A percentile compares a stretch with the other conserved stretches of the same genome.
phyloP scores from a whole-genome alignment of 106 monocot species.

The Allium cepa region DNA sequence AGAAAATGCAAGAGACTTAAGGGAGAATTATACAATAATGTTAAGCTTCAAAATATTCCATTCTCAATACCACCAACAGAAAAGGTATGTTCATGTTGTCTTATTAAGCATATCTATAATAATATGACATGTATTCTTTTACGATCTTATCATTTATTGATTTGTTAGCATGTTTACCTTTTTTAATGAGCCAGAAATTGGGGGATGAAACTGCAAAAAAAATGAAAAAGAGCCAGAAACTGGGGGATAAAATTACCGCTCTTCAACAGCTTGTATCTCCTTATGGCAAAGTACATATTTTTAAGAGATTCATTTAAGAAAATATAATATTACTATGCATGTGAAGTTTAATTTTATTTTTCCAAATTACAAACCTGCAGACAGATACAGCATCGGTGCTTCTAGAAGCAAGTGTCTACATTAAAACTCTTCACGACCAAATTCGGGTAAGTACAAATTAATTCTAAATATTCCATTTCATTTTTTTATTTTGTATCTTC shows the following conservation, averaged over 20 bases:
- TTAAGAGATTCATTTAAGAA: neutral
- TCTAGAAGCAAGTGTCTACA: conserved; percentile 7
- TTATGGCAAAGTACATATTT: conserved; percentile 12
- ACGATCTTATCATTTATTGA: too few species aligned
- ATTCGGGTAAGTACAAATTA: conserved; percentile 8
- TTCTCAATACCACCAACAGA: neutral
- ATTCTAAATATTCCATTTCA: neutral
- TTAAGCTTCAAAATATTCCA: neutral
- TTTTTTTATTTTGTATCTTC: neutral
- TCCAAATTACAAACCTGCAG: conserved; percentile 5
- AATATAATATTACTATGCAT: neutral
- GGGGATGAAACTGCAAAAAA: neutral
- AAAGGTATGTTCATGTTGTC: neutral
- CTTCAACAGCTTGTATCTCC: conserved; percentile 19
- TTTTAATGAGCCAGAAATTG: neutral
- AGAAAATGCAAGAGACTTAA: conserved; percentile 3
- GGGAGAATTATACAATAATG: neutral
- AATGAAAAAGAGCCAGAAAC: conserved; percentile 15
- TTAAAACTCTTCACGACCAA: conserved; percentile 16
- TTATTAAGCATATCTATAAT: neutral
- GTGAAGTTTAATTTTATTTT: too few species aligned
- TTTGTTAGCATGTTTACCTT: too few species aligned
- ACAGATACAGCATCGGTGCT: conserved; percentile 19
- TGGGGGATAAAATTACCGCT: conserved; percentile 19
- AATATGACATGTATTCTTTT: neutral